A percentile compares a stretch with the other conserved stretches of the same genome.
Evolutionary conservation across 1,284 basidiomycete genomes (phyloP).

Genomic region (Ustilago trichophora): DNA sequence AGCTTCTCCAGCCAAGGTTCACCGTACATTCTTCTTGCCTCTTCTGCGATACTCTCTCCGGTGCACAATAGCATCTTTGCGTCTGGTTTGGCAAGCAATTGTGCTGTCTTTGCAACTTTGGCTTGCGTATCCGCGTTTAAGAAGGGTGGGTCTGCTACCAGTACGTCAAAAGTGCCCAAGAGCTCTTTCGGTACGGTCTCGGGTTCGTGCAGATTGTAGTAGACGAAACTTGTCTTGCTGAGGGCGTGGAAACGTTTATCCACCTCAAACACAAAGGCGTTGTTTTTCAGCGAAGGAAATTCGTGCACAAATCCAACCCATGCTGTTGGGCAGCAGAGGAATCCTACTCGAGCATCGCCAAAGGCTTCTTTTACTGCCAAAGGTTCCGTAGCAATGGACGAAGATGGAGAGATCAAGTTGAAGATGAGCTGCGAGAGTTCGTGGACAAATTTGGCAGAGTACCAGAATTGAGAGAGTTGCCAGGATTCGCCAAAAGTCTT

Average conservation of each 20-base stretch:
- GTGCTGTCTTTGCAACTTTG: constrained; percentile 31
- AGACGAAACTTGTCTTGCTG: constrained; percentile 52
- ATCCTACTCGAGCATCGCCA: constrained; percentile 45
- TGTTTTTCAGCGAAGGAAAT: constrained; percentile 28
- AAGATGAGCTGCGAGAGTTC: constrained; percentile 31
- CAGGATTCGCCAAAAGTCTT: constrained; percentile 59
- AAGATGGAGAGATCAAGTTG: constrained; percentile 3
- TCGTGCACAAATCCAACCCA: constrained; percentile 65
- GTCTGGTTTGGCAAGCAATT: constrained; percentile 8
- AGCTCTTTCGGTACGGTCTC: constrained; percentile 42
- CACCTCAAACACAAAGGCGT: constrained; percentile 61
- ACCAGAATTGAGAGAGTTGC: constrained; percentile 49
- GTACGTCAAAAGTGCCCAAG: constrained; percentile 55
- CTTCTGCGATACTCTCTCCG: constrained; percentile 37
- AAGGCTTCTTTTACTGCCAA: constrained; percentile 1
- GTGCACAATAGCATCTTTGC: constrained; percentile 33
- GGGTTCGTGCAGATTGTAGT: constrained; percentile 65
- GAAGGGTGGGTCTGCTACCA: constrained; percentile 64
- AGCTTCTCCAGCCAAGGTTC: constrained; percentile 20
- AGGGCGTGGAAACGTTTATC: constrained; percentile 63
- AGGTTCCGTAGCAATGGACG: background rate
- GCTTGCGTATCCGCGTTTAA: constrained; percentile 45
- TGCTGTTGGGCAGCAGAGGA: constrained; percentile 66
- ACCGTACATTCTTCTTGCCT: constrained; percentile 40
- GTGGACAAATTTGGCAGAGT: constrained; percentile 28